Percentiles rank a stretch among this genome's conserved stretches.
phyloP scores from a whole-genome alignment of 148 eudicot genomes.

The Rhododendron ferrugineum region DNA sequence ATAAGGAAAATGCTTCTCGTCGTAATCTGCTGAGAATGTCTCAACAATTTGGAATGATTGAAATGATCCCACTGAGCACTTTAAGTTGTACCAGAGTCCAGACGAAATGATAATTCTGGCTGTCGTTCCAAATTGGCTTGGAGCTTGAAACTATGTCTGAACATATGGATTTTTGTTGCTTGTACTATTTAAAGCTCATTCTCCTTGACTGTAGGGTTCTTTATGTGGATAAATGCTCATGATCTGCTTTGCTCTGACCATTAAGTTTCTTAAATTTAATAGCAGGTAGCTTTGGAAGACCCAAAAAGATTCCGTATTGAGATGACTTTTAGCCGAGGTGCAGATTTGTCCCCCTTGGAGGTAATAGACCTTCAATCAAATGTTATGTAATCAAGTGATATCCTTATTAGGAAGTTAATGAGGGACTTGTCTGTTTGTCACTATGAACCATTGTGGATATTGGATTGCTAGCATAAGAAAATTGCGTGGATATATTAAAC shows the following conservation, averaged over 20 bases:
- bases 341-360: conserved; percentile 94
- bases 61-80: neutral
- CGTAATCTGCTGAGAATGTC: neutral
- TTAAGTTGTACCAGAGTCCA: neutral
- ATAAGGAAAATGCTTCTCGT: neutral
- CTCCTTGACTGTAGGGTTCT: neutral
- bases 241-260: neutral
- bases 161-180: neutral
- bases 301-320: conserved; percentile 80
- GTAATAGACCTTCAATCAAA: conserved; percentile 28
- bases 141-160: neutral
- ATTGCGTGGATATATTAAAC: neutral
- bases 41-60: neutral
- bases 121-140: neutral
- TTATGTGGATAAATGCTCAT: neutral
- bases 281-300: conserved; percentile 83
- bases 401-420: neutral
- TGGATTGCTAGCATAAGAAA: neutral
- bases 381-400: neutral
- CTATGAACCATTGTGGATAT: neutral
- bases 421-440: neutral
- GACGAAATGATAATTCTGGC: neutral
- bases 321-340: conserved; percentile 97
- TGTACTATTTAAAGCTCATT: neutral
- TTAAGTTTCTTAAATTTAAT: conserved; percentile 4